Conservation (phyloP, 495 filamentous ascomycete species). For the Neurospora sp. region DNA sequence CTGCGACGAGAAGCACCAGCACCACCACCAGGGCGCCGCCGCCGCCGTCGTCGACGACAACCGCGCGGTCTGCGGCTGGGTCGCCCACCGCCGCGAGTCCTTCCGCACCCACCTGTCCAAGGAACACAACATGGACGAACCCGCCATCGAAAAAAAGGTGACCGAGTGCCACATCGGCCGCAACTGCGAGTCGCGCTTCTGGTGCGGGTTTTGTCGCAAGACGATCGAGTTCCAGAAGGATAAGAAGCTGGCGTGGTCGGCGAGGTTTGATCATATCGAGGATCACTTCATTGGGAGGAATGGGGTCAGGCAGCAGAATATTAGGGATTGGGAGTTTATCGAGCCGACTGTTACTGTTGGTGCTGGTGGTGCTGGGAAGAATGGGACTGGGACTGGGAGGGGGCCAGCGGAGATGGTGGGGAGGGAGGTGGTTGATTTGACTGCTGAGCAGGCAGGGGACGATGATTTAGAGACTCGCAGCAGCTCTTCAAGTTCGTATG, state of each 20-base stretch:
- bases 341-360: slow-evolving; percentile 4
- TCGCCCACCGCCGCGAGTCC: slow-evolving; percentile 51
- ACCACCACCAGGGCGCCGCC: not conserved
- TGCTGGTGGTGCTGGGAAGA: not conserved
- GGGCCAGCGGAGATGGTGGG: not conserved
- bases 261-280: slow-evolving; percentile 83
- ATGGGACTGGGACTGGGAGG: not conserved
- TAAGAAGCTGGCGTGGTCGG: slow-evolving; percentile 53
- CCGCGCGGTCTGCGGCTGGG: slow-evolving; percentile 40
- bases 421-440: not conserved
- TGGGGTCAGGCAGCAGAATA: slow-evolving; percentile 17
- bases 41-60: not conserved
- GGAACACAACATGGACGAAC: slow-evolving; percentile 39
- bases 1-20: slow-evolving; percentile 41
- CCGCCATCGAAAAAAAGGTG: slow-evolving; percentile 36
- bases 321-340: slow-evolving; percentile 28
- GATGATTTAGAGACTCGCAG: not conserved
- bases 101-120: slow-evolving; percentile 52
- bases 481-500: not conserved
- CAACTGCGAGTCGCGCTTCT: slow-evolving; percentile 63
- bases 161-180: slow-evolving; percentile 52
- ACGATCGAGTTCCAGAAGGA: slow-evolving; percentile 46
- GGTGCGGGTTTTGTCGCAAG: slow-evolving; percentile 78
- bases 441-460: not conserved
- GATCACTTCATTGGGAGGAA: slow-evolving; percentile 53